Base-by-base conservation (phyloP, 1,284 basidiomycete genomes). In the Gymnopus androsaceus region DNA sequence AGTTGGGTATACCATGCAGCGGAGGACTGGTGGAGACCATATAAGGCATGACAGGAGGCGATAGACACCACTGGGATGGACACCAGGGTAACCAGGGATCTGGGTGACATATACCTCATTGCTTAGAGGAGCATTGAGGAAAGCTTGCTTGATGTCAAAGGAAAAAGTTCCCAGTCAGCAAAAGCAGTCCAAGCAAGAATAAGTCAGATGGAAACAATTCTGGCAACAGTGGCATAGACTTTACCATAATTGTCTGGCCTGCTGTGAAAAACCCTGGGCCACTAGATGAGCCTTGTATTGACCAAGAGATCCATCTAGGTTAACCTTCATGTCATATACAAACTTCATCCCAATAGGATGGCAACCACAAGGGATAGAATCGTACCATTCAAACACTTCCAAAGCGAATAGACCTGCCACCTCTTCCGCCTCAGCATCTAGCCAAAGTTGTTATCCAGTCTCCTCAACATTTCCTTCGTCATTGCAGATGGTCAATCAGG, bases 1-100 rank as follows among this genome's bases (percentile, higher is more conserved):
- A 74, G 54, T 4, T 69, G 56, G 19, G 63, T 48, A 41, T 75
- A 70, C 65, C 70, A 76, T n/a, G 66, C 59, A 15, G 63, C 61
- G 0, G 69, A 69, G 1, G 75, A 70, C 54, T 76, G 74, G 51
- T 71, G 68, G 3, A 77, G 64, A 2, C 76, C 73, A 61, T 77
- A 76, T 12, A 74, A 52, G 0, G 66, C 63, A 17, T 64, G 63
- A 5, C 59, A n/a, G 45, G 1, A 69, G 48, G 4, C 52, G 54
- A 9, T 59, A 56, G 14, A 66, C 67, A 9, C 49, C 37, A 2
- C 49, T 44, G 2, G 59, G 55, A 9, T 59, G 53, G 14, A 41
- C 27, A 23, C 60, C 54, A 1, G 56, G 50, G 44, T 66, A 67
- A 2, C 69, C 68, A 12, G 65, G 64, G 5, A 71, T 69, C 12